Base-by-base conservation (phyloP, 202 grass and related monocot species). In the Eragrostis tef region DNA sequence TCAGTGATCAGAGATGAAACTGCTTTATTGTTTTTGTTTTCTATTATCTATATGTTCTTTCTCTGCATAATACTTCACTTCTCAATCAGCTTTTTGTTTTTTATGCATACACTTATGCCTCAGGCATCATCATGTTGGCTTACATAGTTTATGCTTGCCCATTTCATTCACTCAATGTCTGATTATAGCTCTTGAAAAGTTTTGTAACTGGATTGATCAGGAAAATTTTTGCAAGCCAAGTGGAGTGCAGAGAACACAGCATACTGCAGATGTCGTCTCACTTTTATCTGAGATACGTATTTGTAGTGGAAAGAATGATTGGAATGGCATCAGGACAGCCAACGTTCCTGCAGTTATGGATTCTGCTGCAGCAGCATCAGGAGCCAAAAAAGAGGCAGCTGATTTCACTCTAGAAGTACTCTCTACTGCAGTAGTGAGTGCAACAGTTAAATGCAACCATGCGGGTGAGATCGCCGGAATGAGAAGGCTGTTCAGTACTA, bases 201-300 rank as follows among this genome's bases (percentile, higher is more conserved):
- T 70, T 81, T 76, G 47, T 77, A 42, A 46, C 71, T 81, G 45
- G 50, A 56, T 81, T 78, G 44, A 43, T 72, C 77, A 98, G 95
- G 96, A 98, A 88, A 98, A 98, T 69, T 91, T 98, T 84, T 98
- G 96, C 89, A 93, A 98, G 56, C 92, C 96, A 77, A 98, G 92
- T 85, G 96, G 92, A 79, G 80, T 92, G 77, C 96, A 98, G 86
- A 91, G 92, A 80, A 93, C 92, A 83, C 96, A 98, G 20, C 96
- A 98, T 88, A 88, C 96, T 74, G 94, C 96, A 78, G 96, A 98
- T 91, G 96, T 98, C 29, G 96, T 98, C 67, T 94, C 89, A 76
- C 96, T 98, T 84, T 92, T 98, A 84, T 98, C 96, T 29, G 96
- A 98, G 77, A 95, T 98, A 86, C 96, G 96, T 43, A 98, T 98